A percentile compares a stretch with the other conserved stretches of the same genome.
Conservation (phyloP, 768 basidiomycete genomes). For the Naganishia onofrii region DNA sequence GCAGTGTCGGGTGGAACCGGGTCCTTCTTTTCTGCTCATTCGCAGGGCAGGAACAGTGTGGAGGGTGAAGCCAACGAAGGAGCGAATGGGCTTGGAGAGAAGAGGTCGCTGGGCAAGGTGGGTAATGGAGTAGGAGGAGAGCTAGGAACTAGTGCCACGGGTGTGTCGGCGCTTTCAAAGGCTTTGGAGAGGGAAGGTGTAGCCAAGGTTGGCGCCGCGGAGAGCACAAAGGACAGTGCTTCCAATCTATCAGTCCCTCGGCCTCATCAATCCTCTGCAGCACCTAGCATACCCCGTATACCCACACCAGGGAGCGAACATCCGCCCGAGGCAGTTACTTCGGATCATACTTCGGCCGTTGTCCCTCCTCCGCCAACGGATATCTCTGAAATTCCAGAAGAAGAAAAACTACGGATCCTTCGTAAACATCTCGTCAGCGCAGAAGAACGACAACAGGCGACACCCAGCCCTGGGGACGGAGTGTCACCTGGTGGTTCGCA, state of each 20-base stretch:
- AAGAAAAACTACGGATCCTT: constrained; percentile 79
- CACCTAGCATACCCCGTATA: neutral
- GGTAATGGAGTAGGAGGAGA: neutral
- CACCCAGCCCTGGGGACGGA: constrained; percentile 37
- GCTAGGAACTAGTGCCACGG: neutral
- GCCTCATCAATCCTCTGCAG: neutral
- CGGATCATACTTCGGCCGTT: neutral
- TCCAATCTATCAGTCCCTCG: neutral
- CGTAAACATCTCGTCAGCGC: constrained; percentile 74
- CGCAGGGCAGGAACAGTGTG: neutral
- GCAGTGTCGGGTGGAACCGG: constrained; percentile 26
- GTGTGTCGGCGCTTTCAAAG: neutral
- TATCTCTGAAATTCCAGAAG: constrained; percentile 60
- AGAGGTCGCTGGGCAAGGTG: neutral
- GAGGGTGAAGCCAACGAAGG: neutral
- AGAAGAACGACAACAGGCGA: constrained; percentile 60
- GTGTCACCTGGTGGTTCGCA: constrained; percentile 26
- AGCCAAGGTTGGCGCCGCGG: neutral
- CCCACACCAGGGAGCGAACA: constrained; percentile 3
- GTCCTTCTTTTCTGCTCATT: constrained; percentile 4
- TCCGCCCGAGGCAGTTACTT: neutral
- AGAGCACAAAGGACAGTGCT: neutral
- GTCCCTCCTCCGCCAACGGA: constrained; percentile 31
- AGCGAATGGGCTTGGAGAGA: constrained; percentile 12
- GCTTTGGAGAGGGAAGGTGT: constrained; percentile 7